Evolutionary conservation across 192 early-diverging fungal species (phyloP), one percentile per base, ranked within the genome.

Genomic region (Jimgerdemannia flammicorona): DNA sequence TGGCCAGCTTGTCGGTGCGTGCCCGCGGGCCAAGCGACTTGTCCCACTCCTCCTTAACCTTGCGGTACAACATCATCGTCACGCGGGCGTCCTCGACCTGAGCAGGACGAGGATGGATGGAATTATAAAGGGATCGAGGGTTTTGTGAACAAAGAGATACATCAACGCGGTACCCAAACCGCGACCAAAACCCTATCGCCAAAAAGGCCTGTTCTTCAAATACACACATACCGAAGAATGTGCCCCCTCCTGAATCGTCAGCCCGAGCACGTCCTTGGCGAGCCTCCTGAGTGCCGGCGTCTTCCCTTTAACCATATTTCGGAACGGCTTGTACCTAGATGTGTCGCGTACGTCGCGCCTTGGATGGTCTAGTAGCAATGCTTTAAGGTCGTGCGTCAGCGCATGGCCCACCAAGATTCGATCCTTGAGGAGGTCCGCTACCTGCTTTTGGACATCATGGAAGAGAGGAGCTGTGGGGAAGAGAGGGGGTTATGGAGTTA

Each of bases 351-450:
- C 81, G 74, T 95, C 76, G 20, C 85, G 73, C 29, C 84, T 79
- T 66, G 97, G 97, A 80, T 99, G 97, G 40, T 86, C 81, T 65
- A 98, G 77, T 84, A 96, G 77, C 69, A 99, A 80, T 3, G 87
- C 93, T 18, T 85, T 84, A 43, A 99, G 91, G 87, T 99, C 97
- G 78, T 98, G 91, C 40, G 91, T 79, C 39, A 99, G 82, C 39
- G 94, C 94, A 79, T 99, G 98, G 4, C 98, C 98, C 17, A 99
- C 86, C 9, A 99, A 79, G 2, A 99, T 87, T 39, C 93, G 88
- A 77, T 95, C 93, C 77, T 95, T 90, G 59, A 98, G 80, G 42
- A 98, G 79, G 19, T 91, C 93, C 0, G 94, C 91, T 3, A 96
- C 94, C 76, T 89, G 80, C 66, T 88, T 65, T 76, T 97, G 96